Base-by-base conservation (phyloP, 2,329 filamentous ascomycete species). In the Verticillium alfalfae region DNA sequence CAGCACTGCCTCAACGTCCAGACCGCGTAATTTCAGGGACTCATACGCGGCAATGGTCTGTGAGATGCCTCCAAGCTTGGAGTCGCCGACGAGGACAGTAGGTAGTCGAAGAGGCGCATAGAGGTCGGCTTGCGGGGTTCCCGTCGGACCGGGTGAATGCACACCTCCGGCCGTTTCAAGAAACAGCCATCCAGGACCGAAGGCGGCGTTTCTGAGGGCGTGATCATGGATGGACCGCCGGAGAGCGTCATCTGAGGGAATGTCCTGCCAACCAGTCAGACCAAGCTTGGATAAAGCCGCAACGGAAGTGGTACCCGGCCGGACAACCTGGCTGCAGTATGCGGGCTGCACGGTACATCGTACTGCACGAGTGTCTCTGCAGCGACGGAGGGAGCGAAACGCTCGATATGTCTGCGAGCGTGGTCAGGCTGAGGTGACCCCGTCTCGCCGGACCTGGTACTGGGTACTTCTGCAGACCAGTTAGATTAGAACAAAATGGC, bases 91-190 rank as follows among this genome's bases (percentile, higher is more conserved):
- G 0, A 96, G 82, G 15, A 95, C 75, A 1, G 89, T 84, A 0
- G 92, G 91, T 1, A 90, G 75, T n/a, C 91, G 82, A 1, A 96
- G 75, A 0, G 90, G 87, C 22, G 88, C 80, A 70, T 93, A 95
- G 1, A 93, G 75, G 69, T 96, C 91, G 2, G 88, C 91, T 70
- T 96, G 92, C 0, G 89, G 86, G 1, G 82, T 89, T 10, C 91
- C 90, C 39, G 89, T 91, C 1, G 91, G 92, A 0, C 85, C 85
- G 0, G 92, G 92, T 0, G 91, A 94, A 64, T 94, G 87, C 0
- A 94, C 89, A 1, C 92, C 92, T 1, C 91, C 92, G 1, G 92
- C 91, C 1, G 92, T 95, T 72, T 96, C 92, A 56, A 95, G 79
- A 56, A 96, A 81, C 1, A 90, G 76, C 73, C 88, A 85, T n/a